Evolutionary conservation across 2,329 filamentous ascomycete species (phyloP), one percentile per base, ranked within the genome.

Genomic region (Aspergillus sp.): DNA sequence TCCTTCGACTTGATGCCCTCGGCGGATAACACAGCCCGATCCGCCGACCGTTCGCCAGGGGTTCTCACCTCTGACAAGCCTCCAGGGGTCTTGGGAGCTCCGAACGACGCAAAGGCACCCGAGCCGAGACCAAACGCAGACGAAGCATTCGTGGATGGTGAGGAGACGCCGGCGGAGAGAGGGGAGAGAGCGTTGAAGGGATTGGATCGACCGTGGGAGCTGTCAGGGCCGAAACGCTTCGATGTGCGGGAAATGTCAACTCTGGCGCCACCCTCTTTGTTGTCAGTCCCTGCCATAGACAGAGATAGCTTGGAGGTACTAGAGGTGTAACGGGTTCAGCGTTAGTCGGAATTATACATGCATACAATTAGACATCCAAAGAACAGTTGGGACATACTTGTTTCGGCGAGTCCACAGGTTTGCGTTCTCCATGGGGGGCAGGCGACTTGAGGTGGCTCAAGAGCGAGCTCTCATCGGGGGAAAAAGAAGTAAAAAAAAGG

Each of bases 91-190:
- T 97, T 98, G 52, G 92, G 90, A 2, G 92, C 93, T 80, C 93
- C 93, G 74, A 96, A 96, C n/a, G 93, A 96, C 39, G 93, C 93
- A 74, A 99, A 99, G 55, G 95, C 95, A 66, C 95, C 95, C 17
- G 91, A 96, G 41, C 95, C 95, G 59, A 99, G 81, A 50, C 92
- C 93, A 77, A 99, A 99, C 57, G 93, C 93, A 68, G 89, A 93
- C 17, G 91, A 92, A 55, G 90, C 91, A 66, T 84, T 84, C 53
- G 85, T 83, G 12, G 89, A 91, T 13, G 92, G 91, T 9, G 91
- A 93, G 36, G 88, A 83, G 55, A 92, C 80, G 56, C 84, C 85
- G 50, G 83, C 84, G 60, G 85, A 86, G 68, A 89, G 85, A 59
- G 89, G 88, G 48, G 90, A 86, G 65, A 90, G 85, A 66, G 86